These are phyloP conservation scores for Croton laevigatus DNA, from an alignment of 441 rosid genomes.

Conservation along the genomic window DNA sequence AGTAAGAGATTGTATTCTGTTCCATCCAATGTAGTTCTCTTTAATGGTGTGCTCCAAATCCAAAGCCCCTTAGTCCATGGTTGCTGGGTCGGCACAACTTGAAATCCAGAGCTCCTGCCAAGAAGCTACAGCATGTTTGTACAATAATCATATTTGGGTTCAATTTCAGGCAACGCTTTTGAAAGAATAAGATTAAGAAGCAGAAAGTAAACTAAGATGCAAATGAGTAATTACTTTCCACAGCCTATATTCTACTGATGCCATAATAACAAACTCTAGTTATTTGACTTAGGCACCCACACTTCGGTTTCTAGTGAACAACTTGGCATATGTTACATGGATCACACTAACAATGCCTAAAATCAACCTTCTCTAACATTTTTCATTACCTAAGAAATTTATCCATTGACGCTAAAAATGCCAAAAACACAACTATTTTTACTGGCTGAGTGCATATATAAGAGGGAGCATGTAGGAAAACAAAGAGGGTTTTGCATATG, in stretches of 20 bases:
- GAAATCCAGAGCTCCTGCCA: constrained; percentile 90
- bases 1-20: constrained; percentile 74
- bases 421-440: not conserved
- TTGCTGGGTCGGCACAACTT: constrained; percentile 81
- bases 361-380: not conserved
- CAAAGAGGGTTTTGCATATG: not conserved
- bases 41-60: constrained; percentile 87
- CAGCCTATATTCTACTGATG: not conserved
- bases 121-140: constrained; percentile 57
- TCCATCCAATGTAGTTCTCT: constrained; percentile 83
- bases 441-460: not conserved
- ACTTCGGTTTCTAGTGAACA: too few relatives aligned
- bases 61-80: constrained; percentile 94
- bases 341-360: too few relatives aligned
- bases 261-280: not conserved
- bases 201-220: not conserved
- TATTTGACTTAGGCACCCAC: not conserved
- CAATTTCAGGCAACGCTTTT: constrained; percentile 1
- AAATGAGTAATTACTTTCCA: not conserved
- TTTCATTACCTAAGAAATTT: not conserved
- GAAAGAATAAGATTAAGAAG: not conserved
- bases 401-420: not conserved
- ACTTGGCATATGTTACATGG: too few relatives aligned
- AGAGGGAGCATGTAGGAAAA: not conserved
- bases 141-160: constrained; percentile 6